Evolutionary conservation across 2,329 filamentous ascomycete genomes (phyloP), one percentile per base, ranked within the genome.

Genomic region (Epicoccum nigrum): DNA sequence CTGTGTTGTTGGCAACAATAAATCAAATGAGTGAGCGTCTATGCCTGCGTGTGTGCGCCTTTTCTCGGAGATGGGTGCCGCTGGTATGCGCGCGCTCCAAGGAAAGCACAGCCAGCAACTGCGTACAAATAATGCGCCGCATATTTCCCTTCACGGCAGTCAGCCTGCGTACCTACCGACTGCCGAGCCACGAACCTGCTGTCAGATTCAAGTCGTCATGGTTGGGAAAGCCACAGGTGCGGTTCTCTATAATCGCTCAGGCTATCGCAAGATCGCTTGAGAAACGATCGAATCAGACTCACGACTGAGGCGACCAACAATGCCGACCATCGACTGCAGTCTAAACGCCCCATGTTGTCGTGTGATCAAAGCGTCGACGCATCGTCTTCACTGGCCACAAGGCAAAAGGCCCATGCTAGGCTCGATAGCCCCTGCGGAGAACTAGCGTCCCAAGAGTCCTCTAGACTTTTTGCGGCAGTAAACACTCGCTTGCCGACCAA

Each of bases 151-250:
- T 7, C 7, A 33, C 49, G 49, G 43, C 28, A 52, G 43, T 44
- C 20, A 40, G 30, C 17, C 15, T 38, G 27, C n/a, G 21, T 12
- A 21, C 27, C 5, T 52, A 11, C 32, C 38, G 20, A 27, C 4
- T 31, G 12, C 7, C 32, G 25, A 34, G 33, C 38, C 8, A 42
- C 20, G 21, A 34, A 38, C 37, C 33, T 47, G 44, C 49, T 39
- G 27, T 47, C 21, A 25, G 43, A 28, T 33, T 27, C 27, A 43
- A 39, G 9, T 34, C 38, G 28, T 52, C 33, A 39, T 30, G 33
- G 43, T 52, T 52, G 43, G 28, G 43, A 38, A 47, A 34, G 49
- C 49, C 49, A 52, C 44, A 47, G 33, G 9, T 32, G 39, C 38
- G 34, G 17, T 27, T 39, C 38, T 32, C 3, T 20, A 31, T 20